Conservation (phyloP, 352 stramenopile species). For the Phytopythium cucurbitacearum region DNA sequence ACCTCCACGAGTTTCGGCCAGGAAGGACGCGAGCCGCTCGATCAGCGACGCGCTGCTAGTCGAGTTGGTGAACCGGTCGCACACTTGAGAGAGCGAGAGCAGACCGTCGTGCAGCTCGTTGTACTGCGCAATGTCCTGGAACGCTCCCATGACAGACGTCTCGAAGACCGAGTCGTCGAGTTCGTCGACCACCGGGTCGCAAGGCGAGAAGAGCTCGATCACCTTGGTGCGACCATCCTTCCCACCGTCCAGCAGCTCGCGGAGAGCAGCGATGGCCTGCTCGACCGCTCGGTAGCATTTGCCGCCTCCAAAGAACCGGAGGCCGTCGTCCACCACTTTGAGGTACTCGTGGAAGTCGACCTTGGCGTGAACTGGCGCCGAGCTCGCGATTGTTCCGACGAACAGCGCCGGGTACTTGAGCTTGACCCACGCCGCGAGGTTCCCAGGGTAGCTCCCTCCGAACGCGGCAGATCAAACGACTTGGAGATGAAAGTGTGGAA, state of each 20-base stretch:
- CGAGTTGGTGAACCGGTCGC: conserved; percentile 42
- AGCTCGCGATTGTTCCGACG: conserved; percentile 88
- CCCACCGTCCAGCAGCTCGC: conserved; percentile 48
- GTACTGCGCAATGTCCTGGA: conserved; percentile 78
- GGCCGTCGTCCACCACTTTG: conserved; percentile 74
- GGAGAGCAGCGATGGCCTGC: conserved; percentile 43
- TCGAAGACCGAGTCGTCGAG: conserved; percentile 82
- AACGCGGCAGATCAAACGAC: conserved; percentile 75
- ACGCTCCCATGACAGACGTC: conserved; percentile 66
- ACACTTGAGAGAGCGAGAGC: conserved; percentile 62
- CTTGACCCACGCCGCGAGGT: conserved; percentile 91
- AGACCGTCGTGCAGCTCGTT: conserved; percentile 45
- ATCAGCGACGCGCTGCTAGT: conserved; percentile 18
- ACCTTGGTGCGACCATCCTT: conserved; percentile 40
- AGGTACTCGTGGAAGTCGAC: conserved; percentile 86
- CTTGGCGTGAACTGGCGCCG: conserved; percentile 84
- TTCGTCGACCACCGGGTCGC: conserved; percentile 69
- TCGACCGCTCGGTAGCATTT: conserved; percentile 79
- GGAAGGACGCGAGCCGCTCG: conserved; percentile 49
- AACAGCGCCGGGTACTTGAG: conserved; percentile 93
- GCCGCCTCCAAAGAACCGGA: conserved; percentile 80
- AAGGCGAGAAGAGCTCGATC: conserved; percentile 50
- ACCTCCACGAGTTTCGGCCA: conserved; percentile 45
- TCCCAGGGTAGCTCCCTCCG: conserved; percentile 94
- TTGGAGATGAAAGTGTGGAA: conserved; percentile 82